A percentile compares a stretch with the other conserved stretches of the same genome.
These are phyloP conservation scores for Lathyrus oleraceus DNA, from an alignment of 306 rosid genomes.

Conservation along the genomic window DNA sequence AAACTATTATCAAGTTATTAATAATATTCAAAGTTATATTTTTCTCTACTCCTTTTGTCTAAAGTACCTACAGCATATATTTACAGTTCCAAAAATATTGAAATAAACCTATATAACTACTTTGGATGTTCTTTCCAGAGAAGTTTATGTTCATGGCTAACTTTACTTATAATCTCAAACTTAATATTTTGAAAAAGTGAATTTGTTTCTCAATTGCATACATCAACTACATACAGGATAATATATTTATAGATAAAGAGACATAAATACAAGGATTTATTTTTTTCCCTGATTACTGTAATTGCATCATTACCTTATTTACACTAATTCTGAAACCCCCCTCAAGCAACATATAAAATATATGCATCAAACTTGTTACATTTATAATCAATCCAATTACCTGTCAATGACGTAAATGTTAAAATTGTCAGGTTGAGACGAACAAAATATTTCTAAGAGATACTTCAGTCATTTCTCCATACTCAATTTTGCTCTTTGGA, in stretches of 20 bases:
- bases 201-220: not conserved
- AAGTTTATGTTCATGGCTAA: no score
- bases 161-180: no score
- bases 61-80: no score
- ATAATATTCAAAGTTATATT: no score
- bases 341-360: not conserved
- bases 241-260: not conserved
- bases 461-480: constrained; percentile 83
- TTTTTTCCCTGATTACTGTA: not conserved
- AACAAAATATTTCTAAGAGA: constrained; percentile 80
- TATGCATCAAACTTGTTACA: not conserved
- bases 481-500: constrained; percentile 88
- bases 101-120: no score
- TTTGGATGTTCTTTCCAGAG: no score
- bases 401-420: not conserved
- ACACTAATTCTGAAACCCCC: not conserved
- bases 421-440: constrained; percentile 76
- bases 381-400: not conserved
- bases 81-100: no score
- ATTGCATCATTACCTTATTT: not conserved
- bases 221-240: not conserved
- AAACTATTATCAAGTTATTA: no score
- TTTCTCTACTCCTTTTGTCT: no score
- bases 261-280: not conserved
- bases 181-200: not conserved